Evolutionary conservation across 2,329 filamentous ascomycete genomes (phyloP).

Genomic region (Apiospora kogelbergensis): DNA sequence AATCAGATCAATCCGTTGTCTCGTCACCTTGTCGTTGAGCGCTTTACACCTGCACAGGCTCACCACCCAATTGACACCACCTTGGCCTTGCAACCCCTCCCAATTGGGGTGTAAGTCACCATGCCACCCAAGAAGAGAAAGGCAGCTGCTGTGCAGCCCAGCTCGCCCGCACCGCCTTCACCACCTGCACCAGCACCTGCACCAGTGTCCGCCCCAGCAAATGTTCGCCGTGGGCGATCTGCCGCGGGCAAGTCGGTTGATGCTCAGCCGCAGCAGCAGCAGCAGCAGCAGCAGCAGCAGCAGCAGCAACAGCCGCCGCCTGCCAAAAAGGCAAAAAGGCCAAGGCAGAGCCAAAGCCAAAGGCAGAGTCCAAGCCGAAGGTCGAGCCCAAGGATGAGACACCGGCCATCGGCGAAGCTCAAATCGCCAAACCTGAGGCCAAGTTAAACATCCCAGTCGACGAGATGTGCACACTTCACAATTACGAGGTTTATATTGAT

Average conservation of each 20-base stretch:
- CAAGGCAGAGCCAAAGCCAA: not conserved
- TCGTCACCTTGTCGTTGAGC: not conserved
- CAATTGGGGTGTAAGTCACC: not conserved
- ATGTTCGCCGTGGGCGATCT: not conserved
- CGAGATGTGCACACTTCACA: slow-evolving; percentile 21
- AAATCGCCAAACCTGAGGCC: slow-evolving; percentile 14
- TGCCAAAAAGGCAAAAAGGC: not conserved
- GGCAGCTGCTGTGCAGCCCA: not conserved
- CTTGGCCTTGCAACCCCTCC: not conserved
- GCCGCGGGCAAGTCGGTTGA: not conserved
- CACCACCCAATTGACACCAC: not conserved
- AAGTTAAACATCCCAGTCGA: slow-evolving; percentile 13
- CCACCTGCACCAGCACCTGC: not conserved
- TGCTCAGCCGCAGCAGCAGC: not conserved
- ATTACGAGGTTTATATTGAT: slow-evolving; percentile 64
- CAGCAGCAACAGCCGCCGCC: too few relatives aligned
- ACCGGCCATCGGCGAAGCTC: slow-evolving; percentile 10
- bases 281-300: not conserved
- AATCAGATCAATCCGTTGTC: not conserved
- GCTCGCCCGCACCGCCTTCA: not conserved
- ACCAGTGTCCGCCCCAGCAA: not conserved
- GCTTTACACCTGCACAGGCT: not conserved
- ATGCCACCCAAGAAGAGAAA: not conserved
- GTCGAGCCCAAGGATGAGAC: not conserved
- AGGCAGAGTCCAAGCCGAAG: not conserved